Conservation (phyloP, 768 basidiomycete genomes). For the Mrakia gelida region DNA sequence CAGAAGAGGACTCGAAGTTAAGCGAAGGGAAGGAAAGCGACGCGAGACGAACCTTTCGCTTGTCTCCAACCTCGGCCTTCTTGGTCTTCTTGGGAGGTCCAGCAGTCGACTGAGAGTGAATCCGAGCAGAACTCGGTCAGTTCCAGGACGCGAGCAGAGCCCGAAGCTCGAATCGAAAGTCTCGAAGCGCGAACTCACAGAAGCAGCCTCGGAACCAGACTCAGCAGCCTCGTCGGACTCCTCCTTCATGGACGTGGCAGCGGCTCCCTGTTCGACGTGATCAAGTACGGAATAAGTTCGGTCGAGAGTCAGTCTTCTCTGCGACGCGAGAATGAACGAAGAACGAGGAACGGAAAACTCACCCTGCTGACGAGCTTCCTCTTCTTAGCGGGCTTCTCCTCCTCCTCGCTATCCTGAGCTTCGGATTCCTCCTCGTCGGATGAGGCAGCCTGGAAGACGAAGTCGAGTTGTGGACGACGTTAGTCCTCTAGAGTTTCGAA, state of each 20-base stretch:
- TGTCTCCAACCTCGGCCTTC: not conserved
- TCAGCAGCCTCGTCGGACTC: not conserved
- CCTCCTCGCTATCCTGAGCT: not conserved
- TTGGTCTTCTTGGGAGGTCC: slow-evolving; percentile 9
- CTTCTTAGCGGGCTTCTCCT: slow-evolving; percentile 1
- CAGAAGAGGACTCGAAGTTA: not conserved
- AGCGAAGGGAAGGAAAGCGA: not conserved
- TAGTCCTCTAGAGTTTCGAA: not conserved
- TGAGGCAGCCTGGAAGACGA: not conserved
- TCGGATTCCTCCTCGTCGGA: slow-evolving; percentile 6
- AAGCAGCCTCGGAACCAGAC: not conserved
- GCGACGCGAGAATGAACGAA: not conserved
- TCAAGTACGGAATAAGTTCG: too few relatives aligned
- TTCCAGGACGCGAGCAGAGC: not conserved
- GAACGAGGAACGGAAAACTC: too few relatives aligned
- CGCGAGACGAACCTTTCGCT: not conserved
- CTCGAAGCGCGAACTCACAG: not conserved
- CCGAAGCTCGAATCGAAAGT: not conserved
- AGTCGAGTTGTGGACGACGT: not conserved
- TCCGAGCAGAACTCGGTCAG: too few relatives aligned
- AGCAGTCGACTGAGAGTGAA: not conserved
- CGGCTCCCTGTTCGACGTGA: too few relatives aligned
- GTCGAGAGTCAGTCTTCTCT: not conserved
- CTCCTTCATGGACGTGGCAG: not conserved
- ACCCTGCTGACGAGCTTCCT: not conserved